Conservation (phyloP, 805 yeast species). For the Lachancea sp. region DNA sequence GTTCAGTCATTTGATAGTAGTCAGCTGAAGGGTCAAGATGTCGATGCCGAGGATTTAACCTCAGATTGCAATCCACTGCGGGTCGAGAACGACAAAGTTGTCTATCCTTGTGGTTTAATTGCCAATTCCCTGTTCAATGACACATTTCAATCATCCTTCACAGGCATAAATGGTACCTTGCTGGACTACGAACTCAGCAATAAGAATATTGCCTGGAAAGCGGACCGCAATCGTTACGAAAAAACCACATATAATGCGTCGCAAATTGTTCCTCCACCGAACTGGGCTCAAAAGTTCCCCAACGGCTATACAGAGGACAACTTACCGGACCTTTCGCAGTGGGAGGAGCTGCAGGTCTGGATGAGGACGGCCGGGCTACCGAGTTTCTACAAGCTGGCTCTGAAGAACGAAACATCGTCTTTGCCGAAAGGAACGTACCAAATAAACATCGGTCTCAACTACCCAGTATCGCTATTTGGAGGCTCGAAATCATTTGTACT, state of each 20-base stretch:
- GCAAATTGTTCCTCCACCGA: conserved; percentile 77
- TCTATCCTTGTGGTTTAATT: conserved; percentile 79
- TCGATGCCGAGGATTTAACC: conserved; percentile 43
- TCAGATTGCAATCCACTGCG: conserved; percentile 35
- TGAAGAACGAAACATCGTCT: conserved; percentile 55
- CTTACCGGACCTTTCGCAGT: conserved; percentile 58
- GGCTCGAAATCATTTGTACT: conserved; percentile 83
- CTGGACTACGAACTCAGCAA: conserved; percentile 38
- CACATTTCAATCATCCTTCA: conserved; percentile 50
- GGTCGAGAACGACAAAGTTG: conserved; percentile 35
- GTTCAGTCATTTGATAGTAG: conserved; percentile 76
- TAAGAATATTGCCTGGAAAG: conserved; percentile 63
- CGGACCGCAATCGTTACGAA: conserved; percentile 58
- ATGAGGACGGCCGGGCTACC: conserved; percentile 93
- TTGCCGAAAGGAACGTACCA: conserved; percentile 64
- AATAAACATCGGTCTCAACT: conserved; percentile 63
- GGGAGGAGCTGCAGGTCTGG: conserved; percentile 79
- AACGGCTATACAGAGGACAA: conserved; percentile 66
- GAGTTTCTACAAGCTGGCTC: conserved; percentile 74
- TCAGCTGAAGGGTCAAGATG: conserved; percentile 76
- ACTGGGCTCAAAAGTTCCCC: conserved; percentile 67
- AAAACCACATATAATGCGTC: conserved; percentile 53
- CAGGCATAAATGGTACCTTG: conserved; percentile 29
- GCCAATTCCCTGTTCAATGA: conserved; percentile 79
- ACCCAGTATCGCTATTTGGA: conserved; percentile 75